Conservation (phyloP, 164 flowering plant species). For the Liquidambar formosana region DNA sequence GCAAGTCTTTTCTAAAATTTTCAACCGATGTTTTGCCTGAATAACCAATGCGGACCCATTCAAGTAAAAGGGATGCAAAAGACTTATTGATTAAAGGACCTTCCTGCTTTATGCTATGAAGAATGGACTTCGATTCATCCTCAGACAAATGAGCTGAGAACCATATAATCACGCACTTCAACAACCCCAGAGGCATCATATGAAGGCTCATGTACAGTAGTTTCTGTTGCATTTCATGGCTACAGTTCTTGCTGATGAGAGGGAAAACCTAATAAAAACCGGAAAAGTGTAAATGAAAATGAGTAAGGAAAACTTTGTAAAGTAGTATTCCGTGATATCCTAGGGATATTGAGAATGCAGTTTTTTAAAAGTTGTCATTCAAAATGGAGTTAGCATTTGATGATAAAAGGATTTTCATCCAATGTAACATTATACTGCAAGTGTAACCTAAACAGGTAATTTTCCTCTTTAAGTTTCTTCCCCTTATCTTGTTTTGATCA, state of each 20-base stretch:
- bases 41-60: slow-evolving; percentile 66
- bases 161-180: slow-evolving; percentile 68
- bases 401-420: neutral
- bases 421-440: neutral
- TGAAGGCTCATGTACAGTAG: slow-evolving; percentile 55
- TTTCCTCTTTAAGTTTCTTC: neutral
- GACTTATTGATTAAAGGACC: slow-evolving; percentile 33
- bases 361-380: neutral
- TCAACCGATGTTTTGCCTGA: slow-evolving; percentile 65
- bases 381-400: neutral
- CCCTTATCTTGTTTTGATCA: neutral
- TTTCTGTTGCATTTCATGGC: slow-evolving; percentile 47
- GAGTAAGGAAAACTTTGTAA: neutral
- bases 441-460: neutral
- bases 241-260: slow-evolving; percentile 47
- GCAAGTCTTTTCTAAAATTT: slow-evolving; percentile 50
- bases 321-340: neutral
- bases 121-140: slow-evolving; percentile 48
- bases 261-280: slow-evolving; percentile 56
- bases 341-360: neutral
- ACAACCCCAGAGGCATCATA: slow-evolving; percentile 76
- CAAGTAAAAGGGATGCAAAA: slow-evolving; percentile 56
- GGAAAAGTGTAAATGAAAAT: neutral
- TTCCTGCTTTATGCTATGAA: slow-evolving; percentile 40
- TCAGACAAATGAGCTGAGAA: slow-evolving; percentile 60